These are phyloP conservation scores for Misopates orontium DNA, from an alignment of 257 asterid genomes.

Conservation along the genomic window DNA sequence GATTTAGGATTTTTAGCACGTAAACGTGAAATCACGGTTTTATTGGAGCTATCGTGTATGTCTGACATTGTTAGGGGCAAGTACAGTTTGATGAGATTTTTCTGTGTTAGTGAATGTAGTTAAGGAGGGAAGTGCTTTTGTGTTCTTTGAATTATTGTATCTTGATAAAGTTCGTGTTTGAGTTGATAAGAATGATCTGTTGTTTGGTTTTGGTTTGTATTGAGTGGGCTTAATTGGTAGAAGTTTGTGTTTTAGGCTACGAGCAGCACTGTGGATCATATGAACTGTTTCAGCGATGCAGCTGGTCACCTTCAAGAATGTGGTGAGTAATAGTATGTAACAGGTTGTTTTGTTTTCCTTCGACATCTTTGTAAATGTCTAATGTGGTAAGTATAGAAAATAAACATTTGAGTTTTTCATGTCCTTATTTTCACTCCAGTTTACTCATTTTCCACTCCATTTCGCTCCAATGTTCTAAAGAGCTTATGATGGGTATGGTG, in stretches of 20 bases:
- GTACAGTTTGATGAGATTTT: too few relatives aligned
- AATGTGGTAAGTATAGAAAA: too few relatives aligned
- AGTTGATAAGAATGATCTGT: neutral
- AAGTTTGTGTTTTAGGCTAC: conserved; percentile 56
- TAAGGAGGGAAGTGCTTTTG: too few relatives aligned
- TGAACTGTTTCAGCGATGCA: conserved; percentile 90
- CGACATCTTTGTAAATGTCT: too few relatives aligned
- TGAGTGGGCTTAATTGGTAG: conserved; percentile 26
- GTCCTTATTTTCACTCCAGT: neutral
- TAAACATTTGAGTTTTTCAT: neutral
- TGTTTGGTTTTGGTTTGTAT: neutral
- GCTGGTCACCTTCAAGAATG: conserved; percentile 91
- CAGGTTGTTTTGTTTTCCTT: neutral
- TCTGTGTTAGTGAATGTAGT: too few relatives aligned
- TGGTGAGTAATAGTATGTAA: conserved; percentile 41
- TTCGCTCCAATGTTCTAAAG: too few relatives aligned
- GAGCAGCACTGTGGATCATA: conserved; percentile 75
- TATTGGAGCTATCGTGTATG: too few relatives aligned
- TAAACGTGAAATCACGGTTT: too few relatives aligned
- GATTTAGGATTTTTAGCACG: too few relatives aligned
- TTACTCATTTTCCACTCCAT: too few relatives aligned
- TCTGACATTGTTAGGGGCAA: too few relatives aligned
- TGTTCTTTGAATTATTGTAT: neutral
- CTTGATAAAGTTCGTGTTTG: neutral
- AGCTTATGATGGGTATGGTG: conserved; percentile 1